Base-by-base conservation (phyloP, 2,329 filamentous ascomycete species). In the Dryadomyces quercus-mongolicae region DNA sequence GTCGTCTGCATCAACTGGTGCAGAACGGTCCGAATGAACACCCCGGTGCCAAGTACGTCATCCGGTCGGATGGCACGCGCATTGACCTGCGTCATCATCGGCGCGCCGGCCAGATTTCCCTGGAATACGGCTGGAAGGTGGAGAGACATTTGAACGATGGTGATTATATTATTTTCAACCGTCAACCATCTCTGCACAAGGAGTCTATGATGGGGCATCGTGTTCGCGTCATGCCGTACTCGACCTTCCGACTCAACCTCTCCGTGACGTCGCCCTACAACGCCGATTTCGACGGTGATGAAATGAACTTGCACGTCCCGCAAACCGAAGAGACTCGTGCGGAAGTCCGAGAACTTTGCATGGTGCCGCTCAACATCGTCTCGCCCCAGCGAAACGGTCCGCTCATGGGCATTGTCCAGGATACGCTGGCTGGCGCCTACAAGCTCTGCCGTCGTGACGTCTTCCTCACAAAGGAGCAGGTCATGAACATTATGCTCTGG, bases 171-270 rank as follows among this genome's bases (percentile, higher is more conserved):
- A 91, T 98, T 65, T 99, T 99, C 82, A 99, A 98, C 70, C 93
- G 93, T 77, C 93, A 99, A 67, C 93, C 93, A 1, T 99, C 93
- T 40, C 77, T 99, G 64, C 93, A 99, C 78, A 99, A 99, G 71
- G 93, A 98, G 68, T 98, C 93, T 57, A 99, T 98, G 93, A 98
- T 98, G 94, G 93, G 89, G 70, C 93, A 99, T 71, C 84, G 89
- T 63, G 93, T 98, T 59, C 85, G 86, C 57, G 93, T 99, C 57
- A 97, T 98, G 91, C 93, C 93, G 3, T 98, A 95, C 70, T 98
- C 93, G 6, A 99, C 93, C 1, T 99, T 99, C 76, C 85, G 93
- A 59, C 80, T 99, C 49, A 99, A 99, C 65, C 71, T 98, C 62
- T 98, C 93, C 0, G 93, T 98, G 65, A 98, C 94, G 0, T 95